Percentiles rank a stretch among this genome's conserved stretches.
phyloP scores from a whole-genome alignment of 2,329 filamentous ascomycete genomes.

The Colletotrichum abscissum region DNA sequence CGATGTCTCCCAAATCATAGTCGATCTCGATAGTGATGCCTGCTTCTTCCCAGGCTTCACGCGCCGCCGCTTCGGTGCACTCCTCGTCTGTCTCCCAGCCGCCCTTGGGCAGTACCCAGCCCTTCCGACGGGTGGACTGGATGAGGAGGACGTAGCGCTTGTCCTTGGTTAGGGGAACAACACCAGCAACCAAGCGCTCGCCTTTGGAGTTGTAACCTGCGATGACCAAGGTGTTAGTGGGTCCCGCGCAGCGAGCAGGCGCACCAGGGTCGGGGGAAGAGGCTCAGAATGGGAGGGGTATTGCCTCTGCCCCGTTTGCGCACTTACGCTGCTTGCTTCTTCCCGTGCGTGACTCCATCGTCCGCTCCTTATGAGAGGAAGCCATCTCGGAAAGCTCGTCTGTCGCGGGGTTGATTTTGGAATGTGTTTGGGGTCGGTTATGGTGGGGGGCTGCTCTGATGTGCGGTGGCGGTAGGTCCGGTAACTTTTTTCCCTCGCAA shows the following conservation, averaged over 20 bases:
- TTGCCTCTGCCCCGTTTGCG: conserved; percentile 30
- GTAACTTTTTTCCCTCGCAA: conserved; percentile 25
- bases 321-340: conserved; percentile 85
- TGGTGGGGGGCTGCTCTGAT: conserved; percentile 23
- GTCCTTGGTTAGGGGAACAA: conserved; percentile 89
- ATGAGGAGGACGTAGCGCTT: conserved; percentile 92
- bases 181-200: conserved; percentile 93
- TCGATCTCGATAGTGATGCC: conserved; percentile 89
- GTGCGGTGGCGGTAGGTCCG: conserved; percentile 23
- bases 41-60: conserved; percentile 98
- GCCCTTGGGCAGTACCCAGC: conserved; percentile 97
- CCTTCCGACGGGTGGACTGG: conserved; percentile 88
- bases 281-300: conserved; percentile 12
- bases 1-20: conserved; percentile 86
- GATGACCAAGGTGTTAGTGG: conserved; percentile 50
- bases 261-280: conserved; percentile 32
- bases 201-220: conserved; percentile 91
- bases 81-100: conserved; percentile 97
- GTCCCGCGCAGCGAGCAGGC: conserved; percentile 37
- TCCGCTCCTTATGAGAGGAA: conserved; percentile 52
- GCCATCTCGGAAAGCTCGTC: conserved; percentile 30
- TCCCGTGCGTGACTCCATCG: conserved; percentile 81
- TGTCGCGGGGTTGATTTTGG: conserved; percentile 17
- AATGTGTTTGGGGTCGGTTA: conserved; percentile 17
- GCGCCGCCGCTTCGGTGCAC: conserved; percentile 81